Conservation (phyloP, 2,329 filamentous ascomycete species). For the Ilyonectria destructans region DNA sequence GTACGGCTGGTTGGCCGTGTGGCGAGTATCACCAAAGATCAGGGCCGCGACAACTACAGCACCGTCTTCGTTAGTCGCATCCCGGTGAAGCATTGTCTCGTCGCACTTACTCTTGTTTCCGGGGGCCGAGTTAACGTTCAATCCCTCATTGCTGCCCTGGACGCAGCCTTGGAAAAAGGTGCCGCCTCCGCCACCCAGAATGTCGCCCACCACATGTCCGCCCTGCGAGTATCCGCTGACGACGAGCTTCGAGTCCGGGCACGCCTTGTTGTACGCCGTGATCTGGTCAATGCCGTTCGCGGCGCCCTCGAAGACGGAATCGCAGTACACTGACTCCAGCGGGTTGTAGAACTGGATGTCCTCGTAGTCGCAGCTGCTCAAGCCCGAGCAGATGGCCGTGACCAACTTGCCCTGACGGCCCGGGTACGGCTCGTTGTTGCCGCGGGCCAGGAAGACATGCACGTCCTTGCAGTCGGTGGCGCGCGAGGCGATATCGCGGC, state of each 20-base stretch:
- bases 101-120: constrained; percentile 54
- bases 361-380: constrained; percentile 52
- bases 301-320: constrained; percentile 56
- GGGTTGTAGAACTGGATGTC: constrained; percentile 54
- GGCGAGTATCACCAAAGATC: constrained; percentile 54
- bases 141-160: constrained; percentile 42
- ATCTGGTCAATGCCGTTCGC: constrained; percentile 57
- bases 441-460: constrained; percentile 50
- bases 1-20: constrained; percentile 55
- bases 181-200: constrained; percentile 55
- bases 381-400: constrained; percentile 48
- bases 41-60: constrained; percentile 51
- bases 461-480: constrained; percentile 46
- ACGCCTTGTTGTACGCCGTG: constrained; percentile 57
- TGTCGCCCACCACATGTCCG: constrained; percentile 57
- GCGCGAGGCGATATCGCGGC: constrained; percentile 10
- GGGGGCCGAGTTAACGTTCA: constrained; percentile 49
- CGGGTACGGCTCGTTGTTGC: constrained; percentile 52
- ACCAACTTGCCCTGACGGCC: constrained; percentile 50
- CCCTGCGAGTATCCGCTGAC: constrained; percentile 62
- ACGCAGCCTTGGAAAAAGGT: constrained; percentile 53
- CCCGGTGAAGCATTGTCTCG: neutral
- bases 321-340: constrained; percentile 53
- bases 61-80: constrained; percentile 1
- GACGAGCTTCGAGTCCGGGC: constrained; percentile 59